Conservation (phyloP, 768 basidiomycete genomes). For the Crepidotus variabilis region DNA sequence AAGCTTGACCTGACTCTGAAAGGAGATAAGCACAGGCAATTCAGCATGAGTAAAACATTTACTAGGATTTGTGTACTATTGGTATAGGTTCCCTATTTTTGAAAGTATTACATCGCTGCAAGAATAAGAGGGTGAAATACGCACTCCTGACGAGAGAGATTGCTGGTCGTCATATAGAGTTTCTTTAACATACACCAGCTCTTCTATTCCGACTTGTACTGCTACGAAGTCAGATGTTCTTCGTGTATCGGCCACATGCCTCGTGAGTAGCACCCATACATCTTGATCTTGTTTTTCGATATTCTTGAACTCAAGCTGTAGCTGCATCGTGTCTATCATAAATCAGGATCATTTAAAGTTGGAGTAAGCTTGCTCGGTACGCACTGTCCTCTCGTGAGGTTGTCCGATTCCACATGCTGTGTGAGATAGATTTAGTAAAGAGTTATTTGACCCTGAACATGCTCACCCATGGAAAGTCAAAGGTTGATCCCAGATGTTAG, state of each 20-base stretch:
- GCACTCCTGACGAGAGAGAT: conserved; percentile 36
- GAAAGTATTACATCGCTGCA: not conserved
- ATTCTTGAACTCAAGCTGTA: conserved; percentile 29
- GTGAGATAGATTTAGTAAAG: conserved; percentile 5
- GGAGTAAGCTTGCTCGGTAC: conserved; percentile 1
- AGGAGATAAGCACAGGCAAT: not conserved
- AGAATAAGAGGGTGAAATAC: not conserved
- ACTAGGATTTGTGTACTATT: conserved; percentile 51
- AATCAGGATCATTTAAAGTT: not conserved
- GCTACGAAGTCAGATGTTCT: conserved; percentile 67
- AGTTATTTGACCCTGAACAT: not conserved
- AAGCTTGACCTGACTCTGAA: conserved; percentile 33
- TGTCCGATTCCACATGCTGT: conserved; percentile 45
- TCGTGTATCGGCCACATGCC: conserved; percentile 65
- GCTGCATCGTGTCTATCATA: conserved; percentile 37
- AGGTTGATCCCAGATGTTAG: conserved; percentile 46
- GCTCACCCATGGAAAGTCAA: conserved; percentile 68
- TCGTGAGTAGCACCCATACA: conserved; percentile 78
- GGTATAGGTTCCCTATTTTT: conserved; percentile 42
- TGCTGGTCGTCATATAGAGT: conserved; percentile 21
- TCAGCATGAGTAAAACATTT: conserved; percentile 7
- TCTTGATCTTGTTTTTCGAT: conserved; percentile 34
- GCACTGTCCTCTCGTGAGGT: conserved; percentile 26
- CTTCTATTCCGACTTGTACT: conserved; percentile 50
- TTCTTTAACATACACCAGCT: conserved; percentile 25